Evolutionary conservation across 1,139 yeast species (phyloP).

Genomic region (Williopsis jadinii): DNA sequence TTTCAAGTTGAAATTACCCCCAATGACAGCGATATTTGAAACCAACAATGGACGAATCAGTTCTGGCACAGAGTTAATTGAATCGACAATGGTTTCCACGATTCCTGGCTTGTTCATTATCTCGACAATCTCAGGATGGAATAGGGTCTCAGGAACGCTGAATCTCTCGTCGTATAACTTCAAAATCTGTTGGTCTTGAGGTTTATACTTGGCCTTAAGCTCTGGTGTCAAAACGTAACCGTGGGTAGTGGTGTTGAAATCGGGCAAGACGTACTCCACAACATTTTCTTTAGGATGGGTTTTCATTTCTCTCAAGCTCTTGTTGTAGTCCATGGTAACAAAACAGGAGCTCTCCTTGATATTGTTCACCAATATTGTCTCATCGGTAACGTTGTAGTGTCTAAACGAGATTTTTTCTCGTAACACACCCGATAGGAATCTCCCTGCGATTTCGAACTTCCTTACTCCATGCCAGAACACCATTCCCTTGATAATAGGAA

Average conservation of each 20-base stretch:
- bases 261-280: conserved; percentile 78
- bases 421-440: conserved; percentile 71
- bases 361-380: conserved; percentile 74
- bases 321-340: conserved; percentile 60
- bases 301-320: conserved; percentile 41
- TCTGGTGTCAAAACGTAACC: conserved; percentile 51
- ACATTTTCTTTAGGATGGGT: conserved; percentile 24
- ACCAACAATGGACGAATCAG: conserved; percentile 68
- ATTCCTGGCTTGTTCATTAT: conserved; percentile 65
- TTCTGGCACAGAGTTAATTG: conserved; percentile 67
- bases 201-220: conserved; percentile 24
- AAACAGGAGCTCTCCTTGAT: conserved; percentile 80
- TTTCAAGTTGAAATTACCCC: conserved; percentile 72
- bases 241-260: conserved; percentile 68
- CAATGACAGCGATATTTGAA: conserved; percentile 73
- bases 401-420: conserved; percentile 83
- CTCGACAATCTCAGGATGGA: conserved; percentile 82
- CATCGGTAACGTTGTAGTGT: conserved; percentile 91
- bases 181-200: conserved; percentile 57
- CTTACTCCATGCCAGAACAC: conserved; percentile 75
- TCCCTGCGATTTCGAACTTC: conserved; percentile 71
- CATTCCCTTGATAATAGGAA: conserved; percentile 76
- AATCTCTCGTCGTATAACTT: conserved; percentile 77
- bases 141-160: conserved; percentile 77
- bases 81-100: conserved; percentile 65